Percentiles rank a stretch among this genome's conserved stretches.
These are phyloP conservation scores for Fusarium torulosum DNA, from an alignment of 2,329 filamentous ascomycete species.

Conservation along the genomic window DNA sequence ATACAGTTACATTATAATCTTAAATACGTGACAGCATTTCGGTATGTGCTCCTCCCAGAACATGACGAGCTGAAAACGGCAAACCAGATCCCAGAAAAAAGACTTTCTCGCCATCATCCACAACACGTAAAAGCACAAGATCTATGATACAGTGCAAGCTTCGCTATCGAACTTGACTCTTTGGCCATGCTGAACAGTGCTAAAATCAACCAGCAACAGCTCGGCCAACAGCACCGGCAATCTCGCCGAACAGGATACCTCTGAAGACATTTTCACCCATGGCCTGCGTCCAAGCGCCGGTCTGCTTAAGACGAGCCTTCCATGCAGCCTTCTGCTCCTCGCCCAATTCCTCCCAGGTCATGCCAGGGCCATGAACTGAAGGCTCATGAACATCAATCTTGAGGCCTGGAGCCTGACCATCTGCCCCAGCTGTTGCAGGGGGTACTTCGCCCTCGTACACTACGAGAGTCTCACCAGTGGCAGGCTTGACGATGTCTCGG, in stretches of 20 bases:
- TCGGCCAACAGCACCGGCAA: conserved; percentile 72
- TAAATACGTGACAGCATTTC: conserved; percentile 11
- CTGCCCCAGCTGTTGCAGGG: conserved; percentile 36
- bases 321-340: conserved; percentile 73
- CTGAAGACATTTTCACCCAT: conserved; percentile 83
- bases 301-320: conserved; percentile 75
- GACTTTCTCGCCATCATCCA: conserved; percentile 18
- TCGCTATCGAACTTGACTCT: neutral
- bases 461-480: conserved; percentile 56
- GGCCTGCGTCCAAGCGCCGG: conserved; percentile 82
- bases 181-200: neutral
- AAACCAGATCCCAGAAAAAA: conserved; percentile 4
- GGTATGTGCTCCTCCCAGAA: conserved; percentile 1
- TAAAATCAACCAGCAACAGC: conserved; percentile 57
- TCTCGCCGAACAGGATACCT: conserved; percentile 81
- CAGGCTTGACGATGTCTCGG: conserved; percentile 47
- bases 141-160: conserved; percentile 25
- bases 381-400: conserved; percentile 62
- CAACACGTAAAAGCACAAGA: conserved; percentile 20
- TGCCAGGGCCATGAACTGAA: conserved; percentile 64
- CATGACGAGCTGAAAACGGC: conserved; percentile 7
- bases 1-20: conserved; percentile 12
- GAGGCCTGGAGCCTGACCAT: conserved; percentile 45
- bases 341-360: conserved; percentile 78
- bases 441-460: conserved; percentile 49